Percentiles rank a stretch among this genome's conserved stretches.
Evolutionary conservation across 2,329 filamentous ascomycete species (phyloP).

Genomic region (Exophiala sideris): DNA sequence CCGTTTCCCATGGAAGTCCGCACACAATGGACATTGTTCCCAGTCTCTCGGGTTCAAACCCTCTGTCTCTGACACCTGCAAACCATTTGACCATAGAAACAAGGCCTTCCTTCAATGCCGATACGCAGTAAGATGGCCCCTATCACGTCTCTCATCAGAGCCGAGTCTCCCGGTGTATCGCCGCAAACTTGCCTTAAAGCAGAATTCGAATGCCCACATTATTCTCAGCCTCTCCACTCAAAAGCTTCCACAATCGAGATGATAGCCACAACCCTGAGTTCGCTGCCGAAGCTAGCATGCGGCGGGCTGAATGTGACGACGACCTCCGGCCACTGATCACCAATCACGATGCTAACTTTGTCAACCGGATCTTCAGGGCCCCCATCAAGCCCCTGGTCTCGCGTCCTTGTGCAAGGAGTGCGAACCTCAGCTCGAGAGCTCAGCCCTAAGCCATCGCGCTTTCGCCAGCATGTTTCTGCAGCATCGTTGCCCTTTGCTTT

Average conservation of each 20-base stretch:
- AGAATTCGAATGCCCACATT: background rate
- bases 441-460: slow-evolving; percentile 10
- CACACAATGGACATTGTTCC: no score
- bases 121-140: no score
- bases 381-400: slow-evolving; percentile 11
- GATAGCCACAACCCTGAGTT: background rate
- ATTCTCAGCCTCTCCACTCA: slow-evolving; percentile 11
- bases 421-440: slow-evolving; percentile 22
- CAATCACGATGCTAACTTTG: slow-evolving; percentile 11
- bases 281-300: slow-evolving; percentile 7
- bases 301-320: slow-evolving; percentile 12
- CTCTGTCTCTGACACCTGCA: no score
- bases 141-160: no score
- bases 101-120: no score
- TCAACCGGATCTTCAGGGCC: slow-evolving; percentile 11
- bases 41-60: no score
- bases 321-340: background rate
- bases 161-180: no score
- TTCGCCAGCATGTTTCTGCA: slow-evolving; percentile 9
- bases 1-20: no score
- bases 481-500: slow-evolving; percentile 3
- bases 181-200: no score
- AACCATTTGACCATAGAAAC: no score
- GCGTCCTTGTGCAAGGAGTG: background rate
- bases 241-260: slow-evolving; percentile 1